A percentile compares a stretch with the other conserved stretches of the same genome.
phyloP scores from a whole-genome alignment of 805 yeast genomes.

The Saccharomyces mikatae region DNA sequence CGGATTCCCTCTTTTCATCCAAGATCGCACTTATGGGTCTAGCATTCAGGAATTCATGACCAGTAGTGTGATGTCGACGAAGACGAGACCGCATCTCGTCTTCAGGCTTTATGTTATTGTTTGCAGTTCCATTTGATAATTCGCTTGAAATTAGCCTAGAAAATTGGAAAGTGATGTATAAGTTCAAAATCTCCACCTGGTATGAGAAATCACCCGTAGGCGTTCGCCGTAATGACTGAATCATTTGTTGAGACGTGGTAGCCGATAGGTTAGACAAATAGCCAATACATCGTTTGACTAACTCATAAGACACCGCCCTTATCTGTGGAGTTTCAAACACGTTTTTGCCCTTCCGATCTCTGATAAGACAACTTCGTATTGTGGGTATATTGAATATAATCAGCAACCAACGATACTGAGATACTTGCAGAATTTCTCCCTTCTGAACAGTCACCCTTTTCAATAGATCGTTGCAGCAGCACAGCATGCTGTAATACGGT shows the following conservation, averaged over 20 bases:
- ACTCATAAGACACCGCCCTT: conserved; percentile 52
- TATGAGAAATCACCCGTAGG: conserved; percentile 36
- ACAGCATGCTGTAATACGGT: conserved; percentile 50
- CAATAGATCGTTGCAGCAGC: conserved; percentile 44
- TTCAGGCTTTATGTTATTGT: background rate
- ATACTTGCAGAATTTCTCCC: background rate
- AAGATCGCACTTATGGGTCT: background rate
- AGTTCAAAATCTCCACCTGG: conserved; percentile 61
- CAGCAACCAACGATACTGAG: conserved; percentile 48
- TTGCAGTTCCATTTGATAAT: background rate
- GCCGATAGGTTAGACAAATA: conserved; percentile 40
- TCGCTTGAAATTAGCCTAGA: conserved; percentile 36
- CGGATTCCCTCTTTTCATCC: background rate
- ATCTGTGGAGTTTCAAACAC: conserved; percentile 41
- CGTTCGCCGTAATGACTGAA: conserved; percentile 11
- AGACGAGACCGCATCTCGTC: background rate
- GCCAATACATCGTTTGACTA: conserved; percentile 63
- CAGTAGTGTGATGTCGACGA: background rate
- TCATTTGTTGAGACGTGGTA: conserved; percentile 2
- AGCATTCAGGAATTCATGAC: background rate
- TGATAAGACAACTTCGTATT: conserved; percentile 38
- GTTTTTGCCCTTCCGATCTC: conserved; percentile 16
- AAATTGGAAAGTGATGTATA: conserved; percentile 72
- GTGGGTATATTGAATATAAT: conserved; percentile 65
- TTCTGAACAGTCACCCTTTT: conserved; percentile 36